Evolutionary conservation across 495 filamentous ascomycete species (phyloP).

Genomic region (Xylaria acuta): DNA sequence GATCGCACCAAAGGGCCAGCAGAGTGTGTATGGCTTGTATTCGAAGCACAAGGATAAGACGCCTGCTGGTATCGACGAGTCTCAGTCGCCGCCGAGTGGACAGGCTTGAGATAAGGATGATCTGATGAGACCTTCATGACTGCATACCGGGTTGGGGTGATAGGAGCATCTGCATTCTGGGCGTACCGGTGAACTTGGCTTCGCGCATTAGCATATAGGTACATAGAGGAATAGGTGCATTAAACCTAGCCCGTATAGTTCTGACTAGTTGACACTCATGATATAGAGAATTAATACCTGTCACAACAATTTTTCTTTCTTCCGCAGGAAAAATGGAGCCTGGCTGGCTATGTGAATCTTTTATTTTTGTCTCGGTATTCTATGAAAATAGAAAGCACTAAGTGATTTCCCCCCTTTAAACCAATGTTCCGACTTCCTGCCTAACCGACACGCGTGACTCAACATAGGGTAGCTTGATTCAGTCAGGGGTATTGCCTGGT

Average conservation of each 20-base stretch:
- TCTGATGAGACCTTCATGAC: neutral
- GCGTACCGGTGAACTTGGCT: conserved; percentile 5
- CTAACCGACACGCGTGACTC: neutral
- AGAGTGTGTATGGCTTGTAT: conserved; percentile 65
- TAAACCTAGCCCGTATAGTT: neutral
- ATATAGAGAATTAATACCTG: neutral
- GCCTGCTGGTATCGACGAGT: conserved; percentile 1
- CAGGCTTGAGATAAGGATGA: conserved; percentile 19
- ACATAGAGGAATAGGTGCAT: neutral
- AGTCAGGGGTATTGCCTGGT: neutral
- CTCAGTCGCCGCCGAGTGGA: conserved; percentile 15
- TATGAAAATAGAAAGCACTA: neutral
- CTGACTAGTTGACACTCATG: neutral
- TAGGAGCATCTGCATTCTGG: conserved; percentile 17
- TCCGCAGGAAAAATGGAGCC: neutral
- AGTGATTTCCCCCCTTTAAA: neutral
- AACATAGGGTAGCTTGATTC: neutral
- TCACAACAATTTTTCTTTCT: neutral
- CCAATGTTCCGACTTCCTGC: neutral
- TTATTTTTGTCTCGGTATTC: neutral
- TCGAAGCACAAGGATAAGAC: conserved; percentile 27
- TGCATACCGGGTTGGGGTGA: neutral
- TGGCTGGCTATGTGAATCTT: neutral
- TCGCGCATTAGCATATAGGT: neutral
- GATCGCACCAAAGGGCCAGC: conserved; percentile 65